These are phyloP conservation scores for Phymatotrichopsis omnivora DNA, from an alignment of 2,329 filamentous ascomycete genomes.

Conservation along the genomic window DNA sequence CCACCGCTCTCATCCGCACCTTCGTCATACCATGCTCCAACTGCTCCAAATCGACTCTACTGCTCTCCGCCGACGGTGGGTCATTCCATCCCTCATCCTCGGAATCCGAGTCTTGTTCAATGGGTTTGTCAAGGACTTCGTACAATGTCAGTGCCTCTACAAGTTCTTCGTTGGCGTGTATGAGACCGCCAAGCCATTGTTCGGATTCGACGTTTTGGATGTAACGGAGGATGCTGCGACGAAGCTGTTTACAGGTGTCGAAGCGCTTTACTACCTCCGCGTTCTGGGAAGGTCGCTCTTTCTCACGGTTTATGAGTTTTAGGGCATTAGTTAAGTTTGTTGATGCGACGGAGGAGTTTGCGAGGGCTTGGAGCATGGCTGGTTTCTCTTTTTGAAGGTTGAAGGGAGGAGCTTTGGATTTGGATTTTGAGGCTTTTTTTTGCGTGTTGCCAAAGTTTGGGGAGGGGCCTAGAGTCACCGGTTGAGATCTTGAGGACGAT, in stretches of 20 bases:
- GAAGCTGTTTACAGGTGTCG: constrained; percentile 73
- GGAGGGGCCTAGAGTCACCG: constrained; percentile 19
- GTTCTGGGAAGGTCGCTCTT: constrained; percentile 79
- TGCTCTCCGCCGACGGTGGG: constrained; percentile 35
- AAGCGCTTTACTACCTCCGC: constrained; percentile 63
- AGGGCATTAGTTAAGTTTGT: constrained; percentile 82
- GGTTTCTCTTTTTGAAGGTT: constrained; percentile 80
- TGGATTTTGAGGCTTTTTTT: constrained; percentile 52
- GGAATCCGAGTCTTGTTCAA: constrained; percentile 63
- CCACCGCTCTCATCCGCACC: constrained; percentile 57
- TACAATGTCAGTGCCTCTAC: constrained; percentile 87
- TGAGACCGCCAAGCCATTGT: constrained; percentile 79
- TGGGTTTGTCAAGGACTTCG: constrained; percentile 81
- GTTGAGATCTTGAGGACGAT: too few relatives aligned
- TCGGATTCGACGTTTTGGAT: constrained; percentile 87
- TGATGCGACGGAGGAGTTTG: constrained; percentile 78
- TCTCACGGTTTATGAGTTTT: constrained; percentile 83
- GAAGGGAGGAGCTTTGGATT: constrained; percentile 57
- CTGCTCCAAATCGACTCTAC: constrained; percentile 49
- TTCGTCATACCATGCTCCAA: constrained; percentile 50
- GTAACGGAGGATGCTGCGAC: constrained; percentile 77
- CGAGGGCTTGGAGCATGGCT: constrained; percentile 77
- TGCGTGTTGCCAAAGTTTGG: constrained; percentile 9
- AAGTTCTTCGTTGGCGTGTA: constrained; percentile 94
- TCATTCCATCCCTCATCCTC: constrained; percentile 42